Percentiles rank a stretch among this genome's conserved stretches.
phyloP scores from a whole-genome alignment of 257 asterid genomes.

The Nemophila menziesii region DNA sequence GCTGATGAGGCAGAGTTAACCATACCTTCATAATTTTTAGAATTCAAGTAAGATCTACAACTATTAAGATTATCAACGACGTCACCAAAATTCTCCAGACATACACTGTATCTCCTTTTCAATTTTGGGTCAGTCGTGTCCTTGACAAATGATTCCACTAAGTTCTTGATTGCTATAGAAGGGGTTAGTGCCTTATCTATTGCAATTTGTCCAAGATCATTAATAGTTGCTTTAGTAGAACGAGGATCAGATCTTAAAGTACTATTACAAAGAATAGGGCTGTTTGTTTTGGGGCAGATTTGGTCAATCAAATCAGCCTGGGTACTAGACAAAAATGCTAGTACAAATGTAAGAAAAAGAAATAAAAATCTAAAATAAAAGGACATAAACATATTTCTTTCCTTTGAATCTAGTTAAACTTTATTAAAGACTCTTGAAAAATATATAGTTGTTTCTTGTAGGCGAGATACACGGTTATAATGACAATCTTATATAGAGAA shows the following conservation, averaged over 20 bases:
- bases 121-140: neutral
- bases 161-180: neutral
- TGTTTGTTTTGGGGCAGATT: conserved; percentile 11
- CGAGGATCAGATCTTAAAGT: conserved; percentile 18
- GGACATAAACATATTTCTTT: neutral
- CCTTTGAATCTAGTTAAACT: neutral
- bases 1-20: too few species aligned
- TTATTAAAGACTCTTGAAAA: neutral
- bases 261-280: conserved; percentile 5
- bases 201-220: conserved; percentile 12
- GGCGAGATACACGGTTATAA: too few species aligned
- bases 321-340: neutral
- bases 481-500: too few species aligned
- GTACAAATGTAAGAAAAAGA: neutral
- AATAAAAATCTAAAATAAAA: neutral
- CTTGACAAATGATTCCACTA: neutral
- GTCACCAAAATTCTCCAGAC: conserved; percentile 16
- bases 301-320: conserved; percentile 20
- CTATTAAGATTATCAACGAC: conserved; percentile 7
- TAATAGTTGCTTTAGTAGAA: conserved; percentile 8
- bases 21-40: too few species aligned
- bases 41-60: too few species aligned
- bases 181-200: neutral
- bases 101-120: neutral
- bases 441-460: too few species aligned